Evolutionary conservation across 345 rosid genomes (phyloP).

Genomic region (Limnanthes douglasii): DNA sequence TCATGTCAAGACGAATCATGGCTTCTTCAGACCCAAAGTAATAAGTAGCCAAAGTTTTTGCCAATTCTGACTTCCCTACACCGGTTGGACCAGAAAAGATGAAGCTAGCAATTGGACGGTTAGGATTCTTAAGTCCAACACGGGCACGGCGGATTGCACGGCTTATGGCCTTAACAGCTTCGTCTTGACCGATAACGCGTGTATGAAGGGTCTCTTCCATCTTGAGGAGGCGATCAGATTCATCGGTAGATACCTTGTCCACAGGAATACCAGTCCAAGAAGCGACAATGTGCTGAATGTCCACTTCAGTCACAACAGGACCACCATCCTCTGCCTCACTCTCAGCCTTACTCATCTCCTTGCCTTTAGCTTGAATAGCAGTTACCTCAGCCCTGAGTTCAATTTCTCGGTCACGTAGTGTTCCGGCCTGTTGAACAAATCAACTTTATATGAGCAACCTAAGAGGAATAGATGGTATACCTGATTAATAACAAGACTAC

Average conservation of each 20-base stretch:
- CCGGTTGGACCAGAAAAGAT: conserved; percentile 99
- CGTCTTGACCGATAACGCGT: conserved; percentile 92
- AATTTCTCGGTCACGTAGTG: conserved; percentile 84
- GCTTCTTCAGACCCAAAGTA: conserved; percentile 97
- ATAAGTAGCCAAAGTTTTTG: conserved; percentile 88
- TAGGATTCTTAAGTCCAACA: conserved; percentile 95
- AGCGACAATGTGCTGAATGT: conserved; percentile 90
- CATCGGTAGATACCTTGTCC: conserved; percentile 91
- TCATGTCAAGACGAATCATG: conserved; percentile 97
- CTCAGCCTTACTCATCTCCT: conserved; percentile 94
- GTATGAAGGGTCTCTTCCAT: conserved; percentile 95
- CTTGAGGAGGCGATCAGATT: conserved; percentile 84
- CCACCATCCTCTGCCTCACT: conserved; percentile 79
- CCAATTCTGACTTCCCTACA: conserved; percentile 97
- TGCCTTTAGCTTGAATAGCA: conserved; percentile 71
- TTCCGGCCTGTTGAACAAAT: conserved; percentile 62
- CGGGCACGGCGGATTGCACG: conserved; percentile 97
- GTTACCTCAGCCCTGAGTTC: conserved; percentile 86
- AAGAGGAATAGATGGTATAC: neutral
- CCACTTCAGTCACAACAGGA: conserved; percentile 67
- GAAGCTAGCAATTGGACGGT: conserved; percentile 93
- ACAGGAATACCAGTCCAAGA: conserved; percentile 99
- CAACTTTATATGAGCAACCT: neutral
- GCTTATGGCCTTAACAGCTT: conserved; percentile 90
- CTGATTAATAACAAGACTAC: neutral